Evolutionary conservation across 352 stramenopile genomes (phyloP).

Genomic region (Globisporangium solare): DNA sequence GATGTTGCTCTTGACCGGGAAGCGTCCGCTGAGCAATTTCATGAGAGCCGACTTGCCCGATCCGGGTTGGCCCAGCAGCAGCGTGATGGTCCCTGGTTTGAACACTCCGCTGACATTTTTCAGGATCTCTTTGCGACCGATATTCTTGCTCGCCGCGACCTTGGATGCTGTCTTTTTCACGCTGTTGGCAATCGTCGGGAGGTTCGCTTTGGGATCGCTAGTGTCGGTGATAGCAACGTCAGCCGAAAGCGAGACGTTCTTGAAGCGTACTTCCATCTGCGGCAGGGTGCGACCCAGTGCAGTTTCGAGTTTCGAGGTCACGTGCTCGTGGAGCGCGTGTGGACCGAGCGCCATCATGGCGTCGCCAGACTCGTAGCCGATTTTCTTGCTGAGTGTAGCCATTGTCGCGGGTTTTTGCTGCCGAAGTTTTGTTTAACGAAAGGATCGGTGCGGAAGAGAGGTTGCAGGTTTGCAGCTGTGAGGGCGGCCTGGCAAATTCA

Average conservation of each 20-base stretch:
- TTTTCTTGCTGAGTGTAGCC: neutral
- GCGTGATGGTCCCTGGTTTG: constrained; percentile 17
- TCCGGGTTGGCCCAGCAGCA: constrained; percentile 20
- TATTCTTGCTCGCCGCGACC: constrained; percentile 8
- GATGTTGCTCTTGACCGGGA: constrained; percentile 13
- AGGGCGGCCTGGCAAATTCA: too few relatives aligned
- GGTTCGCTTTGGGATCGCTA: constrained; percentile 14
- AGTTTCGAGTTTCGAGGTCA: constrained; percentile 22
- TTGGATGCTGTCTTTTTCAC: constrained; percentile 20
- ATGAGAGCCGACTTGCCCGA: constrained; percentile 43
- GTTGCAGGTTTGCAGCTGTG: too few relatives aligned
- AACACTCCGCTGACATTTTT: constrained; percentile 24
- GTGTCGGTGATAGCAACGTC: constrained; percentile 15
- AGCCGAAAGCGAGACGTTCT: constrained; percentile 22
- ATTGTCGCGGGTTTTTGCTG: too few relatives aligned
- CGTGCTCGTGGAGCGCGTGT: constrained; percentile 25
- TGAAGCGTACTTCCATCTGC: constrained; percentile 23
- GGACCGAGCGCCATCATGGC: constrained; percentile 21
- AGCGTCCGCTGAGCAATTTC: constrained; percentile 19
- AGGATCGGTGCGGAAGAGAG: too few relatives aligned
- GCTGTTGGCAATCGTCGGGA: constrained; percentile 32
- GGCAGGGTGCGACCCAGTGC: constrained; percentile 21
- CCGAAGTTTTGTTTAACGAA: too few relatives aligned
- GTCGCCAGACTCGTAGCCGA: constrained; percentile 4
- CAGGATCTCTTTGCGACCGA: constrained; percentile 13